Evolutionary conservation across 257 asterid species (phyloP).

Genomic region (Solanum tarapatanum): DNA sequence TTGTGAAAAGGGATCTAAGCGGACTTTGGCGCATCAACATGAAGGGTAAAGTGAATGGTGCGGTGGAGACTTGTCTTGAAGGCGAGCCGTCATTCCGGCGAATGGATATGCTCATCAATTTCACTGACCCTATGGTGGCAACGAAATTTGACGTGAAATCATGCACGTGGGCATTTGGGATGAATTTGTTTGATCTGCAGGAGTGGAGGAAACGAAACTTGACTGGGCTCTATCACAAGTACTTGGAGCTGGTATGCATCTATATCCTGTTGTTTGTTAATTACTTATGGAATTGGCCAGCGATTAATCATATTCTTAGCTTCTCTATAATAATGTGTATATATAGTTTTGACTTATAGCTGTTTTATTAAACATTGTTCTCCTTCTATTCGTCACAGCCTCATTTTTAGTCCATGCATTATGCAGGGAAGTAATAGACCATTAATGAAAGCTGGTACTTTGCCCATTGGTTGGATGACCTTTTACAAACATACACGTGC

Average conservation of each 20-base stretch:
- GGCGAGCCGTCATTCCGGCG: slow-evolving; percentile 26
- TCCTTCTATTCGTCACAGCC: background rate
- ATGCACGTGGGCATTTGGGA: slow-evolving; percentile 62
- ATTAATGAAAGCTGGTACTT: slow-evolving; percentile 51
- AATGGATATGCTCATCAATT: slow-evolving; percentile 47
- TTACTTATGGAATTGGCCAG: background rate
- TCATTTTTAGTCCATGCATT: background rate
- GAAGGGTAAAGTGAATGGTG: slow-evolving; percentile 45
- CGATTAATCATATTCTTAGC: background rate
- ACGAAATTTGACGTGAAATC: slow-evolving; percentile 35
- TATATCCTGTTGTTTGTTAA: background rate
- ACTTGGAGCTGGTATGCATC: slow-evolving; percentile 42
- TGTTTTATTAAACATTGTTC: background rate
- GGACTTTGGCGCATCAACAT: slow-evolving; percentile 37
- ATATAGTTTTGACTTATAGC: background rate
- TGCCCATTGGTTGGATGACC: slow-evolving; percentile 57
- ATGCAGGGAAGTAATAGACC: slow-evolving; percentile 38
- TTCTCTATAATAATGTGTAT: background rate
- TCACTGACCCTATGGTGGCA: slow-evolving; percentile 43
- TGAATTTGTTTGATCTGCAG: slow-evolving; percentile 43
- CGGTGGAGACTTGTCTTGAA: slow-evolving; percentile 51
- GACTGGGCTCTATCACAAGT: slow-evolving; percentile 42
- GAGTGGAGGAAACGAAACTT: slow-evolving; percentile 48
- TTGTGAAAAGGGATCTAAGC: slow-evolving; percentile 45
- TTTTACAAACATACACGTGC: slow-evolving; percentile 42